Conservation (phyloP, 352 stramenopile genomes). For the Pythium brachiatum region DNA sequence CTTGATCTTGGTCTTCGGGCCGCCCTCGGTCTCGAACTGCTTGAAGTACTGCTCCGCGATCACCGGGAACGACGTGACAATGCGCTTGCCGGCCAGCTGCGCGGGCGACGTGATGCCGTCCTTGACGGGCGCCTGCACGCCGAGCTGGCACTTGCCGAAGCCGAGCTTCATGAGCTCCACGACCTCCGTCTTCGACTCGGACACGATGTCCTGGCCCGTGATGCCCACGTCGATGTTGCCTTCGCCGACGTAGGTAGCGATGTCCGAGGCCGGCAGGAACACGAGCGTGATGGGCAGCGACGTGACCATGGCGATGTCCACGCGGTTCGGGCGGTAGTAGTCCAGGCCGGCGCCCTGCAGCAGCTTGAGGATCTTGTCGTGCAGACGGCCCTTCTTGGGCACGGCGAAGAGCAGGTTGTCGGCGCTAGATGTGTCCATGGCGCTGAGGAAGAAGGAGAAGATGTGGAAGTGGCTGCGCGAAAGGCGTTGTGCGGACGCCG, state of each 20-base stretch:
- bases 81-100: constrained; percentile 92
- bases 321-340: constrained; percentile 90
- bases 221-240: constrained; percentile 99
- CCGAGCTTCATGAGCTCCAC: constrained; percentile 93
- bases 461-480: constrained; percentile 7
- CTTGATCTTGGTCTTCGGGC: constrained; percentile 86
- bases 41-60: constrained; percentile 95
- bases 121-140: constrained; percentile 93
- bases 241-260: constrained; percentile 97
- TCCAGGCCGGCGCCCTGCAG: constrained; percentile 95
- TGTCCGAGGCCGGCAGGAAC: constrained; percentile 96
- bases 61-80: constrained; percentile 96
- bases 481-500: neutral
- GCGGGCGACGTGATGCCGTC: constrained; percentile 80
- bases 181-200: constrained; percentile 89
- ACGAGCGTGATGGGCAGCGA: constrained; percentile 95
- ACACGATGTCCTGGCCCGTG: constrained; percentile 94
- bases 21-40: constrained; percentile 74
- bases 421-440: constrained; percentile 29
- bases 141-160: constrained; percentile 96
- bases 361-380: constrained; percentile 95
- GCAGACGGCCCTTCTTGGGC: constrained; percentile 97
- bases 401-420: constrained; percentile 92
- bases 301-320: constrained; percentile 93
- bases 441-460: neutral